Conservation (phyloP, 2,329 filamentous ascomycete genomes). For the Beauveria medogensis region DNA sequence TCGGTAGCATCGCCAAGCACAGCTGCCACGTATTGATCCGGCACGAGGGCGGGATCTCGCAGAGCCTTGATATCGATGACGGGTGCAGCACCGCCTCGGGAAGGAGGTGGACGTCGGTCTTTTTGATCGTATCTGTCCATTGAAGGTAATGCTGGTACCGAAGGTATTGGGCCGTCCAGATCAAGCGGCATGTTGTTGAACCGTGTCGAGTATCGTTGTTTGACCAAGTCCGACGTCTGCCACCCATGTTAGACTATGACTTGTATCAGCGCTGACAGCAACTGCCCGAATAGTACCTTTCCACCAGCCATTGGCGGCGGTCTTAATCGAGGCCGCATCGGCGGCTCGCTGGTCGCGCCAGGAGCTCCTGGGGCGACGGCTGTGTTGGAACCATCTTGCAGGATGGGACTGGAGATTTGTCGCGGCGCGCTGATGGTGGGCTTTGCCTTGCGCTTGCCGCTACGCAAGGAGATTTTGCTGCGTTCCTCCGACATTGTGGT, state of each 20-base stretch:
- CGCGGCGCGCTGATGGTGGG: constrained; percentile 54
- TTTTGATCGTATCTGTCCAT: constrained; percentile 50
- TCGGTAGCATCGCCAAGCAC: constrained; percentile 80
- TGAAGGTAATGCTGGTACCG: constrained; percentile 60
- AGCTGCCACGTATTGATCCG: constrained; percentile 70
- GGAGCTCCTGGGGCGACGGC: constrained; percentile 20
- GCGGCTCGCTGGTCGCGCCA: constrained; percentile 16
- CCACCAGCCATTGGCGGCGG: constrained; percentile 45
- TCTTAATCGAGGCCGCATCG: constrained; percentile 34
- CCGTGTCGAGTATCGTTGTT: constrained; percentile 86
- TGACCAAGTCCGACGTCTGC: constrained; percentile 75
- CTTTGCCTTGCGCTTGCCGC: constrained; percentile 53
- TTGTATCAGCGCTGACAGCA: background rate
- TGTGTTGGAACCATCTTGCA: constrained; percentile 33
- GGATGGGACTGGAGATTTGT: constrained; percentile 55
- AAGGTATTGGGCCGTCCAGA: constrained; percentile 59
- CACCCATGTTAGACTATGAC: constrained; percentile 8
- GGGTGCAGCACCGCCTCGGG: constrained; percentile 48
- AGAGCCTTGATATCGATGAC: constrained; percentile 69
- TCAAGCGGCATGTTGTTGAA: constrained; percentile 72
- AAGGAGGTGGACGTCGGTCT: constrained; percentile 45
- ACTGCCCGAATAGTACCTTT: constrained; percentile 36
- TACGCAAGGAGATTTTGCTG: constrained; percentile 55
- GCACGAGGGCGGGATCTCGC: constrained; percentile 67
- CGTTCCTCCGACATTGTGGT: constrained; percentile 52